Conservation (phyloP, 2,329 filamentous ascomycete genomes). For the Aspergillus sp. region DNA sequence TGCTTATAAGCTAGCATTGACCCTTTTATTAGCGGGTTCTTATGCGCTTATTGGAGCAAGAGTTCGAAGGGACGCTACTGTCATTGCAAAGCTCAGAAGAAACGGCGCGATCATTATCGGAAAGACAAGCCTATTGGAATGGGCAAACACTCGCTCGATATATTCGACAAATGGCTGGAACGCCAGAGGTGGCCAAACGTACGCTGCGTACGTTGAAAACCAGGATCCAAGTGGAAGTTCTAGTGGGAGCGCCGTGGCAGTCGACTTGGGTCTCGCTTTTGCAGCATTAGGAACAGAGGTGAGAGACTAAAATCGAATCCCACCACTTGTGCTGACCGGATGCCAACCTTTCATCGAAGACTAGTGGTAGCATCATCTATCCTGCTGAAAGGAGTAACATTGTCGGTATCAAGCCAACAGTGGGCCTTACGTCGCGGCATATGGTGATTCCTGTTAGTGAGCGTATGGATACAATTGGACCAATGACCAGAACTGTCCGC, state of each 20-base stretch:
- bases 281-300: conserved; percentile 61
- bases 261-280: conserved; percentile 59
- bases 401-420: conserved; percentile 67
- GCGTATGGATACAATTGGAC: conserved; percentile 57
- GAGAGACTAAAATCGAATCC: background rate
- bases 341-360: conserved; percentile 33
- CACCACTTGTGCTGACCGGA: background rate
- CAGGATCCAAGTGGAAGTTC: conserved; percentile 64
- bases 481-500: conserved; percentile 59
- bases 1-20: background rate
- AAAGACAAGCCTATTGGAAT: conserved; percentile 65
- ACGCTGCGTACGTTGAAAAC: conserved; percentile 60
- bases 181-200: conserved; percentile 62
- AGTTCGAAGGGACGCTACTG: conserved; percentile 57
- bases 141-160: conserved; percentile 61
- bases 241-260: conserved; percentile 61
- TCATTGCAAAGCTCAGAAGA: conserved; percentile 59
- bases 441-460: conserved; percentile 66
- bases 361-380: conserved; percentile 62
- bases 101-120: conserved; percentile 65
- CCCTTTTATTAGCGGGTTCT: conserved; percentile 53
- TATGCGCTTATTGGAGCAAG: conserved; percentile 61
- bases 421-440: conserved; percentile 59
- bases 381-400: conserved; percentile 59
- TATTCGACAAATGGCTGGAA: conserved; percentile 64